A percentile compares a stretch with the other conserved stretches of the same genome.
phyloP scores from a whole-genome alignment of 192 early-diverging fungal species.

The Chytriomyces hyalinus region DNA sequence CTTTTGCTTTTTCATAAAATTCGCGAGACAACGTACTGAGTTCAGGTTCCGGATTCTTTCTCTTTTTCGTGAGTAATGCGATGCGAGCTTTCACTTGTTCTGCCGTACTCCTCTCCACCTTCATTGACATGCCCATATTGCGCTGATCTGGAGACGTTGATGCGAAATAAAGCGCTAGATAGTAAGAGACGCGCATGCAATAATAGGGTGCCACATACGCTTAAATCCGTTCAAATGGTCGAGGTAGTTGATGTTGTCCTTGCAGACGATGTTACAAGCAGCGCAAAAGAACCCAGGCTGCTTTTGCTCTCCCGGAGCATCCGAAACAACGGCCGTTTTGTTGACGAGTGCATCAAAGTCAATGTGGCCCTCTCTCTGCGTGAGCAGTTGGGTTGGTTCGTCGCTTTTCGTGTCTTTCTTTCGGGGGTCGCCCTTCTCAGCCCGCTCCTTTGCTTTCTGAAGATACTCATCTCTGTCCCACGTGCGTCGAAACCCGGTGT shows the following conservation, averaged over 20 bases:
- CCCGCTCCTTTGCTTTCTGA: constrained; percentile 68
- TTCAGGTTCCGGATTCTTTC: constrained; percentile 63
- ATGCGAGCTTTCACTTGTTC: constrained; percentile 79
- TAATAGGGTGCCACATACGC: constrained; percentile 55
- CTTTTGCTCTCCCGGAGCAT: constrained; percentile 42
- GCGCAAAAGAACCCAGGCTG: constrained; percentile 94
- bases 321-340: constrained; percentile 81
- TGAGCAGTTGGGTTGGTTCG: constrained; percentile 50
- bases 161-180: neutral
- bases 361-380: constrained; percentile 64
- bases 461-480: constrained; percentile 80
- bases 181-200: constrained; percentile 8
- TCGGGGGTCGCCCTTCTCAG: constrained; percentile 42
- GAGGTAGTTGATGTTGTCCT: constrained; percentile 88
- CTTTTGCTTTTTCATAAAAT: neutral
- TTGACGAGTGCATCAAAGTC: constrained; percentile 77
- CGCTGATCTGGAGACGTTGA: constrained; percentile 68
- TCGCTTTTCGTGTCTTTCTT: constrained; percentile 40
- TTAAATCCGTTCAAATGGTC: constrained; percentile 92
- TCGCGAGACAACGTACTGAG: constrained; percentile 46
- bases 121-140: constrained; percentile 80
- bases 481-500: constrained; percentile 59
- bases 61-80: constrained; percentile 71
- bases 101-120: constrained; percentile 76
- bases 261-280: constrained; percentile 83